Percentiles rank a stretch among this genome's conserved stretches.
These are phyloP conservation scores for Lenwebbia sp. DNA, from an alignment of 345 rosid species.

Conservation along the genomic window DNA sequence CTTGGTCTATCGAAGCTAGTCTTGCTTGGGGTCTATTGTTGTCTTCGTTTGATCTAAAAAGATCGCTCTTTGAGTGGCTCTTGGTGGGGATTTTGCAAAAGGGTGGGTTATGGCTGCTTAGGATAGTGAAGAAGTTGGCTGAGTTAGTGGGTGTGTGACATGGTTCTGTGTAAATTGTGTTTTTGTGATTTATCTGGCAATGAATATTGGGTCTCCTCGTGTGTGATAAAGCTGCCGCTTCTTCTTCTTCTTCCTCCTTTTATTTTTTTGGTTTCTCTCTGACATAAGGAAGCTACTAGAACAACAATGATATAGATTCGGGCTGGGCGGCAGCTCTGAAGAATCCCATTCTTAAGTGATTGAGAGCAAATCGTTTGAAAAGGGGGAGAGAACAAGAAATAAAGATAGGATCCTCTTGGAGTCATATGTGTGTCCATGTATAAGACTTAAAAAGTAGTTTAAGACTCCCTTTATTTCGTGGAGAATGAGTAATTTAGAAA, in stretches of 20 bases:
- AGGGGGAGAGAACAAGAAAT: background rate
- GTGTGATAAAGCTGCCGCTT: background rate
- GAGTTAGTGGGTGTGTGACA: background rate
- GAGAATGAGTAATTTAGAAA: too few relatives aligned
- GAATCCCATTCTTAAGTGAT: background rate
- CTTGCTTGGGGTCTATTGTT: background rate
- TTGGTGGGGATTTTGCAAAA: background rate
- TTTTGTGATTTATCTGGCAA: background rate
- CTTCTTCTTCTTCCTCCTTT: background rate
- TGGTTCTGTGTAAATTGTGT: background rate
- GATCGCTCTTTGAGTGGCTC: background rate
- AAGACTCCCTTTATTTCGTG: background rate
- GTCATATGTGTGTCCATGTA: background rate
- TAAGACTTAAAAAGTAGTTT: background rate
- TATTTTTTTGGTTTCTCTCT: background rate
- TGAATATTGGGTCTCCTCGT: background rate
- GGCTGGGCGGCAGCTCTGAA: background rate
- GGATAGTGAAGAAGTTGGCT: background rate
- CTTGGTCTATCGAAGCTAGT: background rate
- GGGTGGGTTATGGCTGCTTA: background rate
- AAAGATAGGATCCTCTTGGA: background rate
- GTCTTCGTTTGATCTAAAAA: background rate
- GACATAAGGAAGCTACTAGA: background rate
- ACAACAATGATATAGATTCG: background rate
- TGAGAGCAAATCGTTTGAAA: background rate